Base-by-base conservation (phyloP, 2,329 filamentous ascomycete genomes). In the Hypomyces perniciosus region DNA sequence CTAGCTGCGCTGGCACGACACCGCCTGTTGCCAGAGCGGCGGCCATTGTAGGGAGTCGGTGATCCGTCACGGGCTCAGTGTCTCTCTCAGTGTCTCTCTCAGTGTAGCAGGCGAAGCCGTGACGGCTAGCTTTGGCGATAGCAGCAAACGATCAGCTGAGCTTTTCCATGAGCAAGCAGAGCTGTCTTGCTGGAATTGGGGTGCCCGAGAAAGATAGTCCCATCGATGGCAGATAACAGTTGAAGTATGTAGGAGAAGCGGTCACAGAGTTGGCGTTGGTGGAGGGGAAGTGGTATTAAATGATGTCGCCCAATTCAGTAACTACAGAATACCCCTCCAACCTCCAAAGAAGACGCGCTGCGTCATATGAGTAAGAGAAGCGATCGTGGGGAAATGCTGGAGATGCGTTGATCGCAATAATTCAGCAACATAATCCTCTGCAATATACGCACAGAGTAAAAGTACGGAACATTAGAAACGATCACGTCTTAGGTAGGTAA, bases 1-100 rank as follows among this genome's bases (percentile, higher is more conserved):
- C 87, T 30, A 97, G 81, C 64, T 88, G 88, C 34, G 92, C 92
- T 40, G 93, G 91, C 35, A 68, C 63, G 41, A 65, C 46, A 43
- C 61, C 55, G 35, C 62, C 58, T 29, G 59, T 45, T 45, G 59
- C 45, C 10, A 58, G 40, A 28, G 56, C 43, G 37, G 59, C 46
- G 40, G 59, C 43, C 59, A 63, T 64, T 31, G 10, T 44, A 40
- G 31, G 10, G 26, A 28, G n/a, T 26, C n/a, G 35, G 9, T 13
- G 28, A 46, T 40, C n/a, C 8, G 8, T 13, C 30, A 9, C 12
- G 42, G 10, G 39, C 39, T 42, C 20, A 13, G 39, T 42, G 39
- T 42, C 26, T 20, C 12, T 27, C 39, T 28, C 20, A 13, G 39
- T 42, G 39, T 42, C 26, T 20, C 12, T 27, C 39, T 28, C n/a